Evolutionary conservation across 1,284 basidiomycete species (phyloP).

Genomic region (Austroboletus novae-zelandiae): DNA sequence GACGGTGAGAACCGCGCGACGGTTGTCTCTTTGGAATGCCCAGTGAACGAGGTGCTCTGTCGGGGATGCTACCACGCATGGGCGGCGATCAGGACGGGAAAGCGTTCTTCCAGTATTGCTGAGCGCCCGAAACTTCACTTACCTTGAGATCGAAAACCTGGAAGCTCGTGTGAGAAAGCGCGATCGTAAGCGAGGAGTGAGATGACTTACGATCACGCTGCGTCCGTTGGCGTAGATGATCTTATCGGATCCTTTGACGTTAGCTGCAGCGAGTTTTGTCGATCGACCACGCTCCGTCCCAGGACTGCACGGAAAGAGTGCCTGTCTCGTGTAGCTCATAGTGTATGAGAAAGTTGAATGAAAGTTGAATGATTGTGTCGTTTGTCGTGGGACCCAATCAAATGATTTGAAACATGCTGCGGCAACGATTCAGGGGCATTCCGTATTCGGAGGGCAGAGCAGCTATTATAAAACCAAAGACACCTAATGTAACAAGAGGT

Average conservation of each 20-base stretch:
- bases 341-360: neutral
- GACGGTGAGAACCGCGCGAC: conserved; percentile 92
- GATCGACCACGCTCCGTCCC: conserved; percentile 68
- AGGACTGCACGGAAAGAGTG: conserved; percentile 74
- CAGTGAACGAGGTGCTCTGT: conserved; percentile 62
- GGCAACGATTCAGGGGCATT: conserved; percentile 19
- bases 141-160: conserved; percentile 66
- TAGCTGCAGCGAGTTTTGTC: conserved; percentile 82
- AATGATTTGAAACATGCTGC: conserved; percentile 11
- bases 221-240: conserved; percentile 86
- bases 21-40: conserved; percentile 83
- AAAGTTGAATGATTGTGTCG: neutral
- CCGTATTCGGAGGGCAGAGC: conserved; percentile 9
- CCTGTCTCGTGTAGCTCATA: conserved; percentile 29
- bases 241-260: conserved; percentile 57
- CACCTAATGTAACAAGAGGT: conserved; percentile 3
- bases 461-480: conserved; percentile 5
- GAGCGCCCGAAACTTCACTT: neutral
- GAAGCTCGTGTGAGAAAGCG: conserved; percentile 2
- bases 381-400: conserved; percentile 3
- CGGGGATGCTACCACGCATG: conserved; percentile 45
- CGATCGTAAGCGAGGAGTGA: neutral
- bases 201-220: conserved; percentile 71
- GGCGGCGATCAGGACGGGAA: neutral
- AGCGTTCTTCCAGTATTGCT: neutral